These are phyloP conservation scores for Pythium aristosporum DNA, from an alignment of 352 stramenopile species.

Conservation along the genomic window DNA sequence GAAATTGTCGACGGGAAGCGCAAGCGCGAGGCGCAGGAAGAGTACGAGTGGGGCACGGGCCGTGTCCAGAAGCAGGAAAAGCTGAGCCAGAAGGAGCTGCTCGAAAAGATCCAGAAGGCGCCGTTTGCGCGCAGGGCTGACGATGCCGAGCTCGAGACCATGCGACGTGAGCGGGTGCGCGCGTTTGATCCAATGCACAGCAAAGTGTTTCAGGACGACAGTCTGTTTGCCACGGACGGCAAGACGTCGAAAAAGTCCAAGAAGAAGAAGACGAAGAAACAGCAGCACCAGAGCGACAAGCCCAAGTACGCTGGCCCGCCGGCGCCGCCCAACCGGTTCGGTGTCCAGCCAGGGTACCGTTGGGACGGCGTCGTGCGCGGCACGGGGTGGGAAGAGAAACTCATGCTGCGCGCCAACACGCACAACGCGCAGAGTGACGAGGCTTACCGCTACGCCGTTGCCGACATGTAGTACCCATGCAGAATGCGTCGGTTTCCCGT, in stretches of 20 bases:
- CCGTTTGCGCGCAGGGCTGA: conserved; percentile 72
- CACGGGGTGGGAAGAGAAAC: conserved; percentile 95
- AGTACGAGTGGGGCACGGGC: conserved; percentile 85
- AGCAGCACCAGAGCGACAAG: conserved; percentile 32
- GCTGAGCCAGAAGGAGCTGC: conserved; percentile 49
- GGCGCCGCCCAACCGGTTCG: conserved; percentile 83
- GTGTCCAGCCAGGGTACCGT: conserved; percentile 95
- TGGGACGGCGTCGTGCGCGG: conserved; percentile 98
- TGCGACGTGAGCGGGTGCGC: conserved; percentile 53
- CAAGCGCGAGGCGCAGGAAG: conserved; percentile 70
- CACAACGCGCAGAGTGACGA: conserved; percentile 62
- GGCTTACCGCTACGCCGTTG: conserved; percentile 77
- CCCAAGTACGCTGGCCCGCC: conserved; percentile 70
- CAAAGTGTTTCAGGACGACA: conserved; percentile 70
- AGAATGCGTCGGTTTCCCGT: no score
- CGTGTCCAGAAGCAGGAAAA: conserved; percentile 77
- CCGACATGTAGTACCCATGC: conserved; percentile 63
- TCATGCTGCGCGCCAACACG: conserved; percentile 82
- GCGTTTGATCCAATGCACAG: conserved; percentile 81
- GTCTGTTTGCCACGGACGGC: conserved; percentile 22
- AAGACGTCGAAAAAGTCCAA: conserved; percentile 21
- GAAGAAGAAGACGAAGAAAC: conserved; percentile 39
- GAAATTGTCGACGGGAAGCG: conserved; percentile 76
- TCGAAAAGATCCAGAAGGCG: conserved; percentile 62
- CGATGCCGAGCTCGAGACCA: conserved; percentile 66